Evolutionary conservation across 2,329 filamentous ascomycete genomes (phyloP), one percentile per base, ranked within the genome.

Genomic region (Botryotinia calthae): DNA sequence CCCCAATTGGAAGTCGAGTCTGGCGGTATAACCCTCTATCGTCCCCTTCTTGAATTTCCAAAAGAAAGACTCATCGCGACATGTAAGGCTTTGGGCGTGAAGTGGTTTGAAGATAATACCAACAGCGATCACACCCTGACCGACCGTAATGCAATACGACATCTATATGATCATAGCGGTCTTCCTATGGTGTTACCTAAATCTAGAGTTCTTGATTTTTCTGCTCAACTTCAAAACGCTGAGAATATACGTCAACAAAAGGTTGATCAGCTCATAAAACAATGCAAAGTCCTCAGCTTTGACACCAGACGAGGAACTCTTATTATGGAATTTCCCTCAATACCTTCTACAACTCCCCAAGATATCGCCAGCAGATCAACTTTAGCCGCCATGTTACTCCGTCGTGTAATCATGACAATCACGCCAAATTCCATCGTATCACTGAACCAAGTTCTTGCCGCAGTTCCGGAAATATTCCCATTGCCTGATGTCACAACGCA

Each of bases 51-150:
- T 12, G 81, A 81, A 14, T 94, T 95, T 79, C 84, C 86, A 74
- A 97, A 98, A 82, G 85, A 88, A 68, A 85, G 90, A 51, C 85
- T 98, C n/a, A 86, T 91, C 61, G 88, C 89, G 2, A 94, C 93
- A 0, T 98, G 95, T 79, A 81, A 90, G 74, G 84, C 87, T n/a
- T 87, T 90, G 76, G 82, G 85, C 0, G 83, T 97, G 16, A 82
- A 84, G 0, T 98, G 93, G 92, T 93, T 94, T 75, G 93, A 96
- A 80, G 96, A 99, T 80, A 83, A 85, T 59, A 98, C 95, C 2
- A 99, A 99, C 79, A 82, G 85, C 25, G 92, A 98, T 78, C 86
- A 85, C 14, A 94, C 90, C 0, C 83, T 97, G 73, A 97, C 96
- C 0, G 82, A 86, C 62, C 88, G 96, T 54, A 99, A 99, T 79